Conservation (phyloP, 805 yeast genomes). For the Metschnikowia chrysomelidarum region DNA sequence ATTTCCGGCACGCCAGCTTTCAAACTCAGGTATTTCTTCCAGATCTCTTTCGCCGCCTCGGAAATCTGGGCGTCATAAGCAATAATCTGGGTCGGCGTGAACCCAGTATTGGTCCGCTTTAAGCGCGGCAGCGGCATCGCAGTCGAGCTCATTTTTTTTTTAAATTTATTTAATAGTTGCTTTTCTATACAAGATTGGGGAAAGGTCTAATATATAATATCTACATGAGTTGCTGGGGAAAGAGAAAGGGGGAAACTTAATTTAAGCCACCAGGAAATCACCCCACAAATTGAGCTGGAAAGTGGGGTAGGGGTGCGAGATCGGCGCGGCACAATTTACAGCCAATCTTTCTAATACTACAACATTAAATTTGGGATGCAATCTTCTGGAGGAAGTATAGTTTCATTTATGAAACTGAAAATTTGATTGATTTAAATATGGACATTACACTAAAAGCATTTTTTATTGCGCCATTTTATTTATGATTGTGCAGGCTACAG, state of each 20-base stretch:
- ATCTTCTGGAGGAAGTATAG: too few species aligned
- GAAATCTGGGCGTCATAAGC: conserved; percentile 83
- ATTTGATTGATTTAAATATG: too few species aligned
- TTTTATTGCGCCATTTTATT: too few species aligned
- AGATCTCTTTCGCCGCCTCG: conserved; percentile 65
- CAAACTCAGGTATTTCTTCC: conserved; percentile 68
- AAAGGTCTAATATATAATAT: not conserved
- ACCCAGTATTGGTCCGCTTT: conserved; percentile 82
- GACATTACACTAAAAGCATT: too few species aligned
- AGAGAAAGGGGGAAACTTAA: not conserved
- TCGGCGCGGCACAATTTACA: too few species aligned
- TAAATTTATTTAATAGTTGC: conserved; percentile 23
- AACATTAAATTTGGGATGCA: too few species aligned
- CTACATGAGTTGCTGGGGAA: not conserved
- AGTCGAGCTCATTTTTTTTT: conserved; percentile 38
- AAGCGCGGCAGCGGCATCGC: conserved; percentile 45
- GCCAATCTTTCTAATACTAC: too few species aligned
- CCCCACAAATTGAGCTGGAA: conserved; percentile 5
- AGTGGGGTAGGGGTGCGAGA: too few species aligned
- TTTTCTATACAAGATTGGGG: not conserved
- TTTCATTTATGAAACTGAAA: too few species aligned
- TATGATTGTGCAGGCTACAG: too few species aligned
- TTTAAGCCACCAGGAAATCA: not conserved
- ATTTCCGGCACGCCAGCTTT: conserved; percentile 19
- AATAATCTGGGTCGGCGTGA: conserved; percentile 85